These are phyloP conservation scores for Pholiota conissans DNA, from an alignment of 768 basidiomycete species.

Conservation along the genomic window DNA sequence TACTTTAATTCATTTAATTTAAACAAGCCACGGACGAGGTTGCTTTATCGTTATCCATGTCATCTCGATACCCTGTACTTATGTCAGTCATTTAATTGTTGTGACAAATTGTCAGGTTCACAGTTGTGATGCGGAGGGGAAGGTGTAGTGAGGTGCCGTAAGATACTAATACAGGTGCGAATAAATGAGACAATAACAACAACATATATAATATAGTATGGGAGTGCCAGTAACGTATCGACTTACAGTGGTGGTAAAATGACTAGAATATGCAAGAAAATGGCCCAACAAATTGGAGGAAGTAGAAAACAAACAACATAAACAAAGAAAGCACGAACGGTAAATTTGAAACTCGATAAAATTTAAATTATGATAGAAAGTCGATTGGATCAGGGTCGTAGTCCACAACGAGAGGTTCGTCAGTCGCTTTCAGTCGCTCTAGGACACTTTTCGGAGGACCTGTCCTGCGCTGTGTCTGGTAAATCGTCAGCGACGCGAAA, in stretches of 20 bases:
- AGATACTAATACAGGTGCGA: not conserved
- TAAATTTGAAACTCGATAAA: conserved; percentile 2
- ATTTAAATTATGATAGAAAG: conserved; percentile 40
- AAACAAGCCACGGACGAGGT: not conserved
- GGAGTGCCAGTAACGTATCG: too few relatives aligned
- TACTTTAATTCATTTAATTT: conserved; percentile 14
- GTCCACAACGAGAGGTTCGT: conserved; percentile 27
- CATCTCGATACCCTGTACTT: conserved; percentile 1
- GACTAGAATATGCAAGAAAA: conserved; percentile 1
- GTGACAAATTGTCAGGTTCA: not conserved
- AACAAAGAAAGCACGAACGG: not conserved
- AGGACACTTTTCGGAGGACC: conserved; percentile 41
- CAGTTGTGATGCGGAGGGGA: not conserved
- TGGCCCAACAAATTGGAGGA: not conserved
- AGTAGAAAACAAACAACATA: not conserved
- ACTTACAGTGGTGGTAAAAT: not conserved
- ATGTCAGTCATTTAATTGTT: not conserved
- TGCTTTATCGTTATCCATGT: conserved; percentile 3
- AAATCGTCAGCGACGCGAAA: not conserved
- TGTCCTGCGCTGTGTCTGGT: conserved; percentile 10
- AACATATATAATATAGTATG: not conserved
- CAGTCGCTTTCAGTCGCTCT: conserved; percentile 30
- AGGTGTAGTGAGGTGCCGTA: not conserved
- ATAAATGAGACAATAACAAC: not conserved
- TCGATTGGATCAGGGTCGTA: conserved; percentile 48